Base-by-base conservation (phyloP, 805 yeast species). In the Wickerhamomyces alni region DNA sequence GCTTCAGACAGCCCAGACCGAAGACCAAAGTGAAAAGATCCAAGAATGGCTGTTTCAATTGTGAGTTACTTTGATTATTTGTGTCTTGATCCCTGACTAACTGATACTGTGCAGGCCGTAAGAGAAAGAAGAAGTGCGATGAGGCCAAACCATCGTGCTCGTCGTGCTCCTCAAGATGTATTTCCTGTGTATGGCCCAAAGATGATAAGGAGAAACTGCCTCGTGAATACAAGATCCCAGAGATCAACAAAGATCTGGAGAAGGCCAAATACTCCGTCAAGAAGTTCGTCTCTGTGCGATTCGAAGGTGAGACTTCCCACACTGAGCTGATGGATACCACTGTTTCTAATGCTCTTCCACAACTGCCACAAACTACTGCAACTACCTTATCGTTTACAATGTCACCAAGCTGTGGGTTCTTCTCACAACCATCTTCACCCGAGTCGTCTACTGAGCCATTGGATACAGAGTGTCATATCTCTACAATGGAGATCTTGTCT, bases 121-220 rank as follows among this genome's bases (percentile, higher is more conserved):
- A 72, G 51, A 67, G 83, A 50, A 78, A 79, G 63, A 70, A 79
- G 65, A 79, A 78, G 63, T 79, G 85, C 57, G 80, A 75, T 47
- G 80, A 76, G 48, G 58, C 54, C 17, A 67, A 58, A 38, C 71
- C 72, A 8, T 47, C 50, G 41, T 66, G 72, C 43, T 57, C 62
- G 9, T 67, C 66, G 35, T 74, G 80, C 47, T 36, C 52, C 10
- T 43, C 56, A 8, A 67, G 69, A 44, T 42, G 51, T 16, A 42
- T 54, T 48, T 55, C 32, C 39, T 66, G 50, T 39, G 42, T 44
- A 2, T 52, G 59, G 57, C 59, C 59, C 6, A 36, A 39, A 10
- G 39, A 43, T 9, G 4, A 13, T 5, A 41, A 38, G 4, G 48
- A 53, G 39, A 38, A 38, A 13, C 22, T 50, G 32, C 55, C 57